A percentile compares a stretch with the other conserved stretches of the same genome.
Evolutionary conservation across 768 basidiomycete species (phyloP).

Genomic region (Hericium erinaceus): DNA sequence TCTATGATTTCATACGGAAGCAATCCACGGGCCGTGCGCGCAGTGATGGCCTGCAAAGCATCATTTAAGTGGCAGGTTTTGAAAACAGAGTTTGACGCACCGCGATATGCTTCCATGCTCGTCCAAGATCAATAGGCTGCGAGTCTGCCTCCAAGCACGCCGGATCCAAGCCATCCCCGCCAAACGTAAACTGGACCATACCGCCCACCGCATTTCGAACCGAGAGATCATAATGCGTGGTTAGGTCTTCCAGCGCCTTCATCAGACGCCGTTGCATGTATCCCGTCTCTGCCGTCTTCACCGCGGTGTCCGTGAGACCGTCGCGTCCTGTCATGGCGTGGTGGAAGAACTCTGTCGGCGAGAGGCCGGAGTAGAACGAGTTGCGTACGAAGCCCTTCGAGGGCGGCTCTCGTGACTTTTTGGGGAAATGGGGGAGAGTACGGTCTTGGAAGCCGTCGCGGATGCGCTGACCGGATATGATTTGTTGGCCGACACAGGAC

Average conservation of each 20-base stretch:
- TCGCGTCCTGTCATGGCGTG: slow-evolving; percentile 99
- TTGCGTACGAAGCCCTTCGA: slow-evolving; percentile 98
- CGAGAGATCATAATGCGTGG: slow-evolving; percentile 91
- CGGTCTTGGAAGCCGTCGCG: slow-evolving; percentile 99
- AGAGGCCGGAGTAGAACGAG: slow-evolving; percentile 88
- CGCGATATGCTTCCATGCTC: slow-evolving; percentile 80
- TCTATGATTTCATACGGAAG: slow-evolving; percentile 83
- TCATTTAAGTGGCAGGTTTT: background rate
- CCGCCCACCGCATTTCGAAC: slow-evolving; percentile 93
- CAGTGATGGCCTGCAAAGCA: slow-evolving; percentile 50
- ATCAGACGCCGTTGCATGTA: slow-evolving; percentile 99
- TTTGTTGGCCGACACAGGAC: slow-evolving; percentile 98
- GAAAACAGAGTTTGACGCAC: slow-evolving; percentile 30
- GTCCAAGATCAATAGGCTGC: slow-evolving; percentile 81
- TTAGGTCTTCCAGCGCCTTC: slow-evolving; percentile 97
- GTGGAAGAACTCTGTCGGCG: slow-evolving; percentile 94
- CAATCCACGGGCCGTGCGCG: slow-evolving; percentile 50
- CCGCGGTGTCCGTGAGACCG: slow-evolving; percentile 97
- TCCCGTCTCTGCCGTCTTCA: slow-evolving; percentile 99
- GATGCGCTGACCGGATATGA: slow-evolving; percentile 95
- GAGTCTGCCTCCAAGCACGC: slow-evolving; percentile 94
- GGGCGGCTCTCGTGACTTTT: slow-evolving; percentile 92
- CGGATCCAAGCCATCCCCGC: slow-evolving; percentile 95
- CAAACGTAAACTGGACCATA: slow-evolving; percentile 94
- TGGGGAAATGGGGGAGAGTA: slow-evolving; percentile 96